Conservation (phyloP, 768 basidiomycete species). For the Calocera viscosa region DNA sequence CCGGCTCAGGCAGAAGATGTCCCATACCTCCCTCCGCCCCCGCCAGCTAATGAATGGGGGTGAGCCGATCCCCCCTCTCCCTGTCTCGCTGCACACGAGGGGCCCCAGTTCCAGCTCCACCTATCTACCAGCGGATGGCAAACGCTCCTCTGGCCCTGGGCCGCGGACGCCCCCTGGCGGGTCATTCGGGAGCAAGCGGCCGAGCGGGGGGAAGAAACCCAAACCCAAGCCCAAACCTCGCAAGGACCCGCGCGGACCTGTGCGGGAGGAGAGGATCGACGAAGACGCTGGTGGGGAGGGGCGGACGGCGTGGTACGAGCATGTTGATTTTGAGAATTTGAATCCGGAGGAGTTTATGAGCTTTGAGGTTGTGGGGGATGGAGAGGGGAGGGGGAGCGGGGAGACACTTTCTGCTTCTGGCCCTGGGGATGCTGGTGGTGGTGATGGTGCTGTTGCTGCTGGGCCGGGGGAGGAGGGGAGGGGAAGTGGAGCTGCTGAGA, state of each 20-base stretch:
- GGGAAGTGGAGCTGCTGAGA: background rate
- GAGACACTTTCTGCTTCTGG: background rate
- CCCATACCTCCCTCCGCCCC: background rate
- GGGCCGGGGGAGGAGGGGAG: background rate
- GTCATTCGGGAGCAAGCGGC: background rate
- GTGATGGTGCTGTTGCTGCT: no score
- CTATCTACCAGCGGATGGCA: background rate
- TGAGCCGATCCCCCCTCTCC: background rate
- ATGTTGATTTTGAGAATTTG: background rate
- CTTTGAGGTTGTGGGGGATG: background rate
- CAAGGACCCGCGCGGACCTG: background rate
- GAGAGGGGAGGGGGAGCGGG: background rate
- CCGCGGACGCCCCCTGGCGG: background rate
- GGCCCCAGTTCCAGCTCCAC: background rate
- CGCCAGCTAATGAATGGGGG: background rate
- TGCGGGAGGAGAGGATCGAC: background rate
- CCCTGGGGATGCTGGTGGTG: no score
- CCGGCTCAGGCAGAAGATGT: constrained; percentile 2
- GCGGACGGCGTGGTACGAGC: background rate
- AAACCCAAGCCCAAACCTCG: background rate
- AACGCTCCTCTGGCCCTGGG: background rate
- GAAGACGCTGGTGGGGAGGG: background rate
- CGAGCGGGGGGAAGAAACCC: background rate
- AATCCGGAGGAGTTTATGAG: constrained; percentile 1
- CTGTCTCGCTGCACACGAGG: background rate